A percentile compares a stretch with the other conserved stretches of the same genome.
These are phyloP conservation scores for Lolium rigidum DNA, from an alignment of 176 grass and related monocot genomes.

Conservation along the genomic window DNA sequence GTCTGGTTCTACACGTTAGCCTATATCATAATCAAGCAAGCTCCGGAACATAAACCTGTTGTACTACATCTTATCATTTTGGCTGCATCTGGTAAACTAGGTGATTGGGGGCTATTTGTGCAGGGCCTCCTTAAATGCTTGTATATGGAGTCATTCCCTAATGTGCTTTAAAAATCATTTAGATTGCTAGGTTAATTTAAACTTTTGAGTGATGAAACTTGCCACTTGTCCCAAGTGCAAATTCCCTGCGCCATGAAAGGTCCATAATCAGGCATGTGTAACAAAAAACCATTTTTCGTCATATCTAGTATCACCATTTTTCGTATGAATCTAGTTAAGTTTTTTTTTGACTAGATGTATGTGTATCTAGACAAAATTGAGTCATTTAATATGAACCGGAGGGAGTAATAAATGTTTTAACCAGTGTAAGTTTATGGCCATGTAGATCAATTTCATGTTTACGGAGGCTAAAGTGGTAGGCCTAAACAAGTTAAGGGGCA, in stretches of 20 bases:
- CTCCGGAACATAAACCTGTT: background rate
- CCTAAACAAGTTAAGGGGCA: background rate
- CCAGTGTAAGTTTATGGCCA: background rate
- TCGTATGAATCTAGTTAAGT: too few relatives aligned
- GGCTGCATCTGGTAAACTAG: background rate
- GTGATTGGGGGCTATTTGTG: background rate
- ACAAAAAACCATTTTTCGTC: too few relatives aligned
- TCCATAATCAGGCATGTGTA: too few relatives aligned
- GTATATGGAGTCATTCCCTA: background rate
- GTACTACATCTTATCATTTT: conserved; percentile 13
- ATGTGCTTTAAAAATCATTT: background rate
- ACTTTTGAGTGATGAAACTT: background rate
- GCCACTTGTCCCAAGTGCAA: background rate
- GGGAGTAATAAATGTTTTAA: background rate
- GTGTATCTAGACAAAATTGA: too few relatives aligned
- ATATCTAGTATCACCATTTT: too few relatives aligned
- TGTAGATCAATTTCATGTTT: background rate
- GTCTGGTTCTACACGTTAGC: conserved; percentile 9
- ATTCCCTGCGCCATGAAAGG: background rate
- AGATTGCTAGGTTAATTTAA: background rate
- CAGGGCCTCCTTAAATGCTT: background rate
- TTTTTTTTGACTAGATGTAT: too few relatives aligned
- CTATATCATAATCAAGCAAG: conserved; percentile 1
- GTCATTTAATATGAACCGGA: too few relatives aligned
- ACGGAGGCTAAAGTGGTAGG: background rate